phyloP scores from a whole-genome alignment of 75 land plant genomes.

The Pinus albicaulis region DNA sequence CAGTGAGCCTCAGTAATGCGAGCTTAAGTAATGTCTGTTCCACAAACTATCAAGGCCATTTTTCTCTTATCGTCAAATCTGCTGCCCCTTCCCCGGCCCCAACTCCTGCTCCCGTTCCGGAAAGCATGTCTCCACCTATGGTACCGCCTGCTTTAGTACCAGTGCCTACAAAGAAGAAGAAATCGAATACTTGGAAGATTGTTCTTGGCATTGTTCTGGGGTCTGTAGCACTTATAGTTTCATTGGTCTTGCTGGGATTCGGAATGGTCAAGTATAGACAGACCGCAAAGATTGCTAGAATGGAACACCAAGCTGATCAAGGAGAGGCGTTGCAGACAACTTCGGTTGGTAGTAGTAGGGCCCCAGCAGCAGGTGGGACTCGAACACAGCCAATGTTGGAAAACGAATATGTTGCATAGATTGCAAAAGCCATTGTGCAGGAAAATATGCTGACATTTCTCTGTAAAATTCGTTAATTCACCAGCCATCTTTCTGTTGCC shows the following conservation, averaged over 20 bases:
- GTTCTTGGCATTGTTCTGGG: constrained; percentile 32
- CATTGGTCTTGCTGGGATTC: constrained; percentile 26
- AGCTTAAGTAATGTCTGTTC: constrained; percentile 44
- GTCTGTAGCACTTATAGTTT: constrained; percentile 33
- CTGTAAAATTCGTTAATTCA: constrained; percentile 8
- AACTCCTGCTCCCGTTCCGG: not conserved
- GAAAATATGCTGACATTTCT: not conserved
- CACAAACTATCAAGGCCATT: constrained; percentile 60
- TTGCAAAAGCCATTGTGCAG: not conserved
- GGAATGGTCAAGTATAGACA: constrained; percentile 11
- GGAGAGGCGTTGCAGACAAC: constrained; percentile 60
- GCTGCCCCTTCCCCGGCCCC: constrained; percentile 32
- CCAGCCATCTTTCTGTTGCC: not conserved
- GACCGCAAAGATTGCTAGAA: constrained; percentile 29
- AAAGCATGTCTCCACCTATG: not conserved
- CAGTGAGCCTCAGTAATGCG: constrained; percentile 22
- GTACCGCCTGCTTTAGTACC: not conserved
- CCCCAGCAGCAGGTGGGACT: constrained; percentile 61
- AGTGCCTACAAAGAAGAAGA: constrained; percentile 8
- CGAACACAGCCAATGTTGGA: constrained; percentile 75
- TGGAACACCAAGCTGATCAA: constrained; percentile 58
- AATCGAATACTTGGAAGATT: constrained; percentile 41
- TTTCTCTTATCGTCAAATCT: constrained; percentile 51
- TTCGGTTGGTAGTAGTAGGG: constrained; percentile 49
- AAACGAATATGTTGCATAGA: constrained; percentile 32